Base-by-base conservation (phyloP, 441 rosid genomes). In the Lepidium campestre region DNA sequence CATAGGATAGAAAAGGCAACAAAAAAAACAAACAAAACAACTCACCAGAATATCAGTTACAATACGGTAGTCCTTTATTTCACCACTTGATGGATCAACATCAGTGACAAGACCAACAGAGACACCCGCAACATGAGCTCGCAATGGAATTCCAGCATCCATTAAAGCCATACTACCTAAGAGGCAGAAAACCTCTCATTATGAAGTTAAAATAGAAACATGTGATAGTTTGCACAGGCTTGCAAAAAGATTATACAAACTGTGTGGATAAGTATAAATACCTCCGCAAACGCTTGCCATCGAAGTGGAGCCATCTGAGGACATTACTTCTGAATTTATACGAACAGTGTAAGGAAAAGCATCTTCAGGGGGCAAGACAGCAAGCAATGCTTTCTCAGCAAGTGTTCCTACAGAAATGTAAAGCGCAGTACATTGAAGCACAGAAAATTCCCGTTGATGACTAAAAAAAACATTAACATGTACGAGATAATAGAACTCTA, bases 211-310 rank as follows among this genome's bases (percentile, higher is more conserved):
- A 22, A 35, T 55, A 35, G 6, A 18, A 55, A 23, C 35, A 57
- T 5, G 39, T 22, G 13, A 39, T 23, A 39, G 47, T 22, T 9
- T 22, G 35, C 35, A 57, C 47, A 22, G 39, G 25, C 14, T 54
- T 61, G 47, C 69, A 46, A 54, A 31, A 4, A 36, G 31, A 39
- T 2, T 17, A 57, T n/a, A 49, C 34, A 53, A 39, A 20, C 32
- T 45, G 15, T 62, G 66, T 54, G 44, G 46, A 34, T 35, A 45
- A 55, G 14, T 39, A 71, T 54, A 59, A 40, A 57, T 81, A 91
- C 99, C 97, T 85, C 96, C 99, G 65, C 98, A 94, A 42, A 94
- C 97, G 47, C 90, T 81, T 49, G 99, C 99, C 99, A 94, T 94
- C 49, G 99, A 91, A 47, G 98, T 94, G 62, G 99, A 94, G 55